Evolutionary conservation across 352 stramenopile species (phyloP), one percentile per base, ranked within the genome.

Genomic region (Phytophthora colocasiae): DNA sequence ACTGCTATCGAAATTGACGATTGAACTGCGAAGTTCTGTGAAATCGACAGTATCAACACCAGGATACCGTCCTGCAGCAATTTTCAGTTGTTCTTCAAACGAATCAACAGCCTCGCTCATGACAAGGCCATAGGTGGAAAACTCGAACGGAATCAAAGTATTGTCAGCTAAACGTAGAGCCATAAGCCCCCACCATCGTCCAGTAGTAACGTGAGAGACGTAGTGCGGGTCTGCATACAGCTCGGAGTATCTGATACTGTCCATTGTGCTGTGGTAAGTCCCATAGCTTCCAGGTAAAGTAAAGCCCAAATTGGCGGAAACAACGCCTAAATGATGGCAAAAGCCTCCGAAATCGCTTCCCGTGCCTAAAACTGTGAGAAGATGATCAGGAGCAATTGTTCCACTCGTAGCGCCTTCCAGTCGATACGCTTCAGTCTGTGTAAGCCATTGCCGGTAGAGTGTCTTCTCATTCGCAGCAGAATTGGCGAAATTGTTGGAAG

Each of bases 231-330:
- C 79, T 10, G 65, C 81, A 29, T 78, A 78, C 14, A 59, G 68
- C 38, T 91, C 81, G 29, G 88, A 75, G 65, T 85, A 97, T 54
- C 66, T 75, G 57, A 93, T 87, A 34, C 74, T 92, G 70, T 96
- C 89, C 75, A 94, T 96, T 19, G 89, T 84, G 53, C 73, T 91
- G 66, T 97, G 89, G 60, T 96, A 95, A 29, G 84, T 74, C 10
- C 85, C 87, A 67, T 95, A 94, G 12, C 44, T 53, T 1, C 57
- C 53, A 6, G 41, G 44, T 2, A 83, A 34, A 3, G 27, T 51
- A 31, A 92, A 95, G 10, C 61, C 69, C 41, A 96, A 73, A 51
- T 93, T 87, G 12, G 92, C 74, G 12, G 76, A 89, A 17, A 90
- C 74, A 36, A 96, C 83, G 19, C 89, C 89, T 36, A 96, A 63